A percentile compares a stretch with the other conserved stretches of the same genome.
Conservation (phyloP, 345 rosid species). For the Salix purpurea region DNA sequence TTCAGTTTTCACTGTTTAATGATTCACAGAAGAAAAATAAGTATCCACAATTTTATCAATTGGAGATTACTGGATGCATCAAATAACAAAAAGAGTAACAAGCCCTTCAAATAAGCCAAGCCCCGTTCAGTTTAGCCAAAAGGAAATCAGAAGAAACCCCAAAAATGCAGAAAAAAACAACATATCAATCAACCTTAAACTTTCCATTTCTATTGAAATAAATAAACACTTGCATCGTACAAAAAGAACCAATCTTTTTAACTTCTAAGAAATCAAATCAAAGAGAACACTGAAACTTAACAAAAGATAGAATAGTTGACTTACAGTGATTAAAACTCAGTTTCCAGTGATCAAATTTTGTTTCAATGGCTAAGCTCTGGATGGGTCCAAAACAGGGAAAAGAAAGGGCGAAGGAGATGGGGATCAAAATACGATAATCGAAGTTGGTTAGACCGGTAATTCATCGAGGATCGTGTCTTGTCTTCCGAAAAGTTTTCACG, state of each 20-base stretch:
- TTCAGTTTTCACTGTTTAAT: slow-evolving; percentile 3
- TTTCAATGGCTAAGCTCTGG: background rate
- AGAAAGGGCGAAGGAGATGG: background rate
- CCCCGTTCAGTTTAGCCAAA: background rate
- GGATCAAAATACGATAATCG: background rate
- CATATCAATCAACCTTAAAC: background rate
- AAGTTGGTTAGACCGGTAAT: background rate
- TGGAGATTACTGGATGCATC: slow-evolving; percentile 6
- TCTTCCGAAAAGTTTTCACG: background rate
- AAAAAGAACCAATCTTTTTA: background rate
- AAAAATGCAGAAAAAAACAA: background rate
- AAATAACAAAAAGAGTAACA: background rate
- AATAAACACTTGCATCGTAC: background rate
- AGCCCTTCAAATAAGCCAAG: background rate
- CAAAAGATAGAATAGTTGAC: background rate
- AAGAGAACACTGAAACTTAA: background rate
- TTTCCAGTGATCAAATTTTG: background rate
- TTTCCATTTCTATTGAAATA: background rate
- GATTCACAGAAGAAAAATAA: slow-evolving; percentile 6
- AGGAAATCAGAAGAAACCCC: background rate
- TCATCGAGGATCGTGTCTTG: background rate
- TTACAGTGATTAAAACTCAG: background rate
- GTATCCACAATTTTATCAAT: background rate
- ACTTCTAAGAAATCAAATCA: background rate
- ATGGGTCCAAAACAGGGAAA: background rate